A percentile compares a stretch with the other conserved stretches of the same genome.
phyloP scores from a whole-genome alignment of 2,329 filamentous ascomycete genomes.

The Arachnopeziza araneosa region DNA sequence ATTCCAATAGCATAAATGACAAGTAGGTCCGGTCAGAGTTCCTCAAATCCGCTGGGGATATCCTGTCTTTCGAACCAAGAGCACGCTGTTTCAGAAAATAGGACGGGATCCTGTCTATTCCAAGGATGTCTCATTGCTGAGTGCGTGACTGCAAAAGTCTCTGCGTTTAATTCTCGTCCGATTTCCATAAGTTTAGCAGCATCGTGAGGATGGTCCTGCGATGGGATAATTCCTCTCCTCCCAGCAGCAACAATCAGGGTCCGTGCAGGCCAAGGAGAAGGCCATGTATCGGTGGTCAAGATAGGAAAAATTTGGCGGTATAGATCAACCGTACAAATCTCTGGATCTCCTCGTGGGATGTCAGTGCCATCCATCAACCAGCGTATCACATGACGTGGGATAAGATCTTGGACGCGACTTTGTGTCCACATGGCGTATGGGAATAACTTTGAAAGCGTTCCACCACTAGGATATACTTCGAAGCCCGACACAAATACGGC shows the following conservation, averaged over 20 bases:
- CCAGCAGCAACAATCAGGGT: constrained; percentile 5
- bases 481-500: constrained; percentile 2
- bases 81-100: constrained; percentile 1
- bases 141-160: constrained; percentile 3
- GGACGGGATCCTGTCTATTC: constrained; percentile 4
- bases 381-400: background rate
- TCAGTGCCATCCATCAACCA: constrained; percentile 4
- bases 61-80: constrained; percentile 2
- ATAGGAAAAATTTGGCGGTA: constrained; percentile 1
- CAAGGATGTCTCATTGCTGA: constrained; percentile 4
- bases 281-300: background rate
- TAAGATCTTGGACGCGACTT: constrained; percentile 1
- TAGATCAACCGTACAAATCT: background rate
- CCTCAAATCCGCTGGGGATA: background rate
- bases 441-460: background rate
- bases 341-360: background rate
- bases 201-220: constrained; percentile 3
- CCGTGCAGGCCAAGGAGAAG: constrained; percentile 4
- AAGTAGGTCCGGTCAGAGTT: background rate
- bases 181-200: constrained; percentile 5
- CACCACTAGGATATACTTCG: background rate
- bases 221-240: constrained; percentile 2
- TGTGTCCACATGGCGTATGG: background rate
- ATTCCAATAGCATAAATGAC: too few species aligned
- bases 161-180: background rate